Evolutionary conservation across 495 filamentous ascomycete species (phyloP).

Genomic region (Lepidopterella palustris): DNA sequence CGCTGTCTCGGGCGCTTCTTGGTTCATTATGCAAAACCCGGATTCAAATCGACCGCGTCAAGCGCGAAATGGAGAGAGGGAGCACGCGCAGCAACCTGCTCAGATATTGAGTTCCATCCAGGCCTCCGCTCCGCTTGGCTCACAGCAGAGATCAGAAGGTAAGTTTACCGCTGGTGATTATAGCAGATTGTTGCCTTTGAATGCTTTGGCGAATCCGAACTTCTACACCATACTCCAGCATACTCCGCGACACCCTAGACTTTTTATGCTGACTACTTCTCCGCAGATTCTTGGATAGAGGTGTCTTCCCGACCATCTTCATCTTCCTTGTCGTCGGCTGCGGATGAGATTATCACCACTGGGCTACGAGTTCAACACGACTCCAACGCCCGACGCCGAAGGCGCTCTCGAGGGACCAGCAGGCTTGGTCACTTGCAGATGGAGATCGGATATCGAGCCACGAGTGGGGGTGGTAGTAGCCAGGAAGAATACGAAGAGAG

Average conservation of each 20-base stretch:
- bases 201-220: background rate
- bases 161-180: background rate
- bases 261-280: slow-evolving; percentile 5
- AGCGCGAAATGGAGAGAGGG: background rate
- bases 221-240: background rate
- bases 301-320: slow-evolving; percentile 89
- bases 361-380: slow-evolving; percentile 67
- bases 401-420: slow-evolving; percentile 45
- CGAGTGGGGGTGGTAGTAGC: slow-evolving; percentile 56
- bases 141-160: background rate
- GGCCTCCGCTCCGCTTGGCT: background rate
- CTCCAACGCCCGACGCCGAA: slow-evolving; percentile 40
- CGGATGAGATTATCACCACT: slow-evolving; percentile 81
- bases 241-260: background rate
- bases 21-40: background rate
- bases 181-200: background rate
- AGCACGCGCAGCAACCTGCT: background rate
- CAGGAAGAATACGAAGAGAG: slow-evolving; percentile 87
- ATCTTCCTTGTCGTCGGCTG: slow-evolving; percentile 75
- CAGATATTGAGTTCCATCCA: background rate
- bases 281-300: slow-evolving; percentile 94
- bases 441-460: slow-evolving; percentile 11
- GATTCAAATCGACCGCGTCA: background rate
- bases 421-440: slow-evolving; percentile 9
- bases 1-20: background rate